A percentile compares a stretch with the other conserved stretches of the same genome.
phyloP scores from a whole-genome alignment of 331 rosid genomes.

The Cydonia oblonga region DNA sequence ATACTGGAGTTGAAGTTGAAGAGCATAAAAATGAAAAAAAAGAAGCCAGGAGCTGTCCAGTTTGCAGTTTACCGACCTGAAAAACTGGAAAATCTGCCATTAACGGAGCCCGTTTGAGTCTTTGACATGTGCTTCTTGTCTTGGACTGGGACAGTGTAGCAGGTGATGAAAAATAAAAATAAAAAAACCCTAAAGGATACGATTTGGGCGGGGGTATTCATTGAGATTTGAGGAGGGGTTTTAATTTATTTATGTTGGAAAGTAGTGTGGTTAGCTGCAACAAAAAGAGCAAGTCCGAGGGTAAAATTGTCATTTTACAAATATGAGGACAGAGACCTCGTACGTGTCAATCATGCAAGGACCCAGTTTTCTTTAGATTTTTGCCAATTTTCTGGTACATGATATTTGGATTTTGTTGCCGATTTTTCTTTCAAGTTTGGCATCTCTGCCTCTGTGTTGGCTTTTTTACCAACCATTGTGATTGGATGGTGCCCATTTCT shows the following conservation, averaged over 20 bases:
- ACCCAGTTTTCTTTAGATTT: neutral
- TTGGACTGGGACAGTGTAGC: conserved; percentile 9
- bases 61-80: conserved; percentile 58
- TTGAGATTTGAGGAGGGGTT: neutral
- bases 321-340: neutral
- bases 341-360: neutral
- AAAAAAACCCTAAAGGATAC: neutral
- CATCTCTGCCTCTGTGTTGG: neutral
- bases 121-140: conserved; percentile 7
- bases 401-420: neutral
- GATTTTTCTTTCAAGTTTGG: neutral
- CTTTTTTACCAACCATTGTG: too few species aligned
- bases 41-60: conserved; percentile 33
- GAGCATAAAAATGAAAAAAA: conserved; percentile 14
- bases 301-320: neutral
- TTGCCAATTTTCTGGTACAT: neutral
- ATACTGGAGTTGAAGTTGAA: neutral
- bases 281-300: conserved; percentile 8
- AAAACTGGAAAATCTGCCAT: conserved; percentile 24
- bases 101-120: conserved; percentile 13
- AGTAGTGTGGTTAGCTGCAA: neutral
- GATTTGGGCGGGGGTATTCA: neutral
- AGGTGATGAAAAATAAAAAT: neutral
- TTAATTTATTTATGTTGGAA: neutral
- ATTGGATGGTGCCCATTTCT: neutral